These are phyloP conservation scores for Alternaria rosae DNA, from an alignment of 2,329 filamentous ascomycete genomes.

Conservation along the genomic window DNA sequence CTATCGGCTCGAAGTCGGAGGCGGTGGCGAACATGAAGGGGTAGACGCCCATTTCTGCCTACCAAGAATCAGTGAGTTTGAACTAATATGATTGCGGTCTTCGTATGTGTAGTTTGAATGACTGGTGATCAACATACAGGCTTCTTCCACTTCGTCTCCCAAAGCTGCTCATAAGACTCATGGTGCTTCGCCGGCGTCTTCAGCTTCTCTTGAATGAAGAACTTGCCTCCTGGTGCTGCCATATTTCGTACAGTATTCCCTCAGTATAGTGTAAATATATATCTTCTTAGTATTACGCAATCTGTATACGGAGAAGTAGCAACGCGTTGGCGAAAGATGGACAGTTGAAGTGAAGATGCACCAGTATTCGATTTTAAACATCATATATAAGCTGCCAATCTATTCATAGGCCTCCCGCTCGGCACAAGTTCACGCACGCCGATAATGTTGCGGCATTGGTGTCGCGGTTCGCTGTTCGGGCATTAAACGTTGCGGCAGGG, in stretches of 20 bases:
- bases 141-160: conserved; percentile 79
- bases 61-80: neutral
- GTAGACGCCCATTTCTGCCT: conserved; percentile 66
- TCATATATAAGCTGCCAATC: neutral
- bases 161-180: conserved; percentile 59
- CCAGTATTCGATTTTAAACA: neutral
- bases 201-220: conserved; percentile 58
- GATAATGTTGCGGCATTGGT: conserved; percentile 2
- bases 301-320: neutral
- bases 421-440: neutral
- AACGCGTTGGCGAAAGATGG: neutral
- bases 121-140: conserved; percentile 57
- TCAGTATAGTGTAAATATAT: neutral
- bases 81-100: neutral
- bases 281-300: neutral
- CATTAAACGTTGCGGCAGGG: neutral
- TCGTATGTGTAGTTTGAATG: neutral
- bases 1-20: conserved; percentile 74
- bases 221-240: conserved; percentile 52
- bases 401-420: conserved; percentile 1
- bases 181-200: conserved; percentile 54
- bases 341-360: neutral
- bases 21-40: conserved; percentile 76
- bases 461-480: conserved; percentile 8
- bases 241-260: conserved; percentile 31